Evolutionary conservation across 2,329 filamentous ascomycete species (phyloP), one percentile per base, ranked within the genome.

Genomic region (Cercospora sp.): DNA sequence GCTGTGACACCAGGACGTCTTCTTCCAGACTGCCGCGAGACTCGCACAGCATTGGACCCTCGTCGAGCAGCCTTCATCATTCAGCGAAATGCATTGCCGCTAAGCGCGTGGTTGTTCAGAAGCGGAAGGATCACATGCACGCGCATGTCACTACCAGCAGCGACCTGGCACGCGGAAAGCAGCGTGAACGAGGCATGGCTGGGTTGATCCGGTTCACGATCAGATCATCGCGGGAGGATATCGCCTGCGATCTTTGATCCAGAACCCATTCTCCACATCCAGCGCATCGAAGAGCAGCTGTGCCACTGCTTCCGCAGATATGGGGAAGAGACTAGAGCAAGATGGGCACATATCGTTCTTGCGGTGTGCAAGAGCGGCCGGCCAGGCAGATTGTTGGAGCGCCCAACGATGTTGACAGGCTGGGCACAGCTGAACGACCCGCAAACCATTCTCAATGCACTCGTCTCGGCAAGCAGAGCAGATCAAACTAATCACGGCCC

Each of bases 311-410:
- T 59, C 58, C 64, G 64, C 70, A 70, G 63, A 59, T 66, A 66
- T 68, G 64, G 64, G 59, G 61, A 28, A 68, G 57, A 30, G 33
- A 42, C 66, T 69, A 67, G 57, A 61, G 51, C 67, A 55, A 64
- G 60, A 51, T 48, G 42, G 65, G 60, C 57, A 59, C n/a, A 28
- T 61, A 4, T 23, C 36, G 45, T 71, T 62, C 45, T 69, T 72
- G 69, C 71, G 71, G 69, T 72, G 69, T 71, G 61, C 42, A 66
- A 64, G 62, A 66, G 45, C 60, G 64, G 68, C 65, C 65, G 59
- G 65, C 42, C 68, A 57, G 40, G 28, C 57, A 48, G 36, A 23
- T 59, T 60, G 53, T 60, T 68, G 61, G 61, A 45, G 23, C 9
- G 60, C 65, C 48, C 63, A 61, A 68, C 69, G 58, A 65, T 48